Evolutionary conservation across 148 eudicot genomes (phyloP), one percentile per base, ranked within the genome.

Genomic region (Heliamphora exappendiculata): DNA sequence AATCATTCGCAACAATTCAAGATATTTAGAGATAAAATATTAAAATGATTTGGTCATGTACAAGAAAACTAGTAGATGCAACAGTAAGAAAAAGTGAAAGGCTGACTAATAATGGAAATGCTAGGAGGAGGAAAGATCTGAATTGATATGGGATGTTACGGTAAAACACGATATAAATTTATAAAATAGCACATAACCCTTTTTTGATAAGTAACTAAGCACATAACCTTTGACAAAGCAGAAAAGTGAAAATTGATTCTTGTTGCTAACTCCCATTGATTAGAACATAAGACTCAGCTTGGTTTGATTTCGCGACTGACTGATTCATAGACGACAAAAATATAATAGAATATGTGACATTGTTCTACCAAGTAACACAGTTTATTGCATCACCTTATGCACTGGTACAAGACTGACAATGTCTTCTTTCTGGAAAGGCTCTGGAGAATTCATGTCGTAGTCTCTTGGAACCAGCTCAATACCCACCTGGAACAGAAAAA

Each of bases 401-500:
- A 96, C 93, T 60, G 99, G 99, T 82, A 91, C 86, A 74, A 96
- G 80, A 86, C 98, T 91, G 82, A 91, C 86, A 80, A 91, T 79
- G 63, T 96, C 99, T 79, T 80, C 85, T 83, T 81, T 86, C 79
- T 79, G 85, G 81, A 96, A 96, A 80, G 98, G 99, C 76, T 80
- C 77, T 36, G 93, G 78, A 80, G 99, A 93, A 81, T 80, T 84
- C 99, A 96, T 96, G 88, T 93, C 97, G 80, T 88, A 96, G 76
- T 96, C 99, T 84, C 95, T 87, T 16, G 99, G 91, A 80, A 93
- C 94, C 78, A 96, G 86, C 87, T 96, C 99, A 75, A 96, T 87
- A 63, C 99, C 99, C 76, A 93, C 99, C 99, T 96, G 78, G 71
- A 73, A 58, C 68, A 67, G 17, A 76, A 39, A 33, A 72, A 81